phyloP scores from a whole-genome alignment of 257 asterid genomes.

The Thymus quinquecostatus region DNA sequence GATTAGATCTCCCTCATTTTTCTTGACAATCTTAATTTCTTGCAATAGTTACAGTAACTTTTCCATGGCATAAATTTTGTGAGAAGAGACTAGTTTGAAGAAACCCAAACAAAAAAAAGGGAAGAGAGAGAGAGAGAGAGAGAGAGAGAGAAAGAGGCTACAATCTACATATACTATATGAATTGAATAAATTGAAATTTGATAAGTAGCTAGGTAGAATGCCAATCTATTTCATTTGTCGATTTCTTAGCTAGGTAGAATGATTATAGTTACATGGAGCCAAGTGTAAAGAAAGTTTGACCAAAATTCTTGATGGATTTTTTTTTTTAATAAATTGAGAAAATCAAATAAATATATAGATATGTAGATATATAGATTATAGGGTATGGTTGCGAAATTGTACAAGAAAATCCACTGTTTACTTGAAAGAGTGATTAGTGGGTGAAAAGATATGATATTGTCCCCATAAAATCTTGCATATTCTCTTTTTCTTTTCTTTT shows the following conservation, averaged over 20 bases:
- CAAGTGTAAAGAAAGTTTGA: too few relatives aligned
- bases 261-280: too few relatives aligned
- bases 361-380: not conserved
- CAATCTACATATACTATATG: constrained; percentile 10
- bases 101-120: not conserved
- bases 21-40: constrained; percentile 15
- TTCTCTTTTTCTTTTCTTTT: not conserved
- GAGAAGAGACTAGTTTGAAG: constrained; percentile 21
- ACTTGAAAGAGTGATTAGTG: constrained; percentile 29
- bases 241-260: too few relatives aligned
- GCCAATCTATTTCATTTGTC: too few relatives aligned
- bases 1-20: not conserved
- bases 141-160: not conserved
- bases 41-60: constrained; percentile 44
- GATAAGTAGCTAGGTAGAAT: too few relatives aligned
- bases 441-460: constrained; percentile 37
- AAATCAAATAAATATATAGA: too few relatives aligned
- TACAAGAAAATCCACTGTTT: constrained; percentile 32
- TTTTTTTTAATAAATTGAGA: too few relatives aligned
- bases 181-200: too few relatives aligned
- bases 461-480: constrained; percentile 18
- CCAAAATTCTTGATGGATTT: too few relatives aligned
- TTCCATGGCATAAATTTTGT: constrained; percentile 30
- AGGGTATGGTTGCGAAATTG: constrained; percentile 31
- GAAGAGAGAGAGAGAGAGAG: too few relatives aligned